phyloP scores from a whole-genome alignment of 805 yeast genomes.

The Candida ponderosae region DNA sequence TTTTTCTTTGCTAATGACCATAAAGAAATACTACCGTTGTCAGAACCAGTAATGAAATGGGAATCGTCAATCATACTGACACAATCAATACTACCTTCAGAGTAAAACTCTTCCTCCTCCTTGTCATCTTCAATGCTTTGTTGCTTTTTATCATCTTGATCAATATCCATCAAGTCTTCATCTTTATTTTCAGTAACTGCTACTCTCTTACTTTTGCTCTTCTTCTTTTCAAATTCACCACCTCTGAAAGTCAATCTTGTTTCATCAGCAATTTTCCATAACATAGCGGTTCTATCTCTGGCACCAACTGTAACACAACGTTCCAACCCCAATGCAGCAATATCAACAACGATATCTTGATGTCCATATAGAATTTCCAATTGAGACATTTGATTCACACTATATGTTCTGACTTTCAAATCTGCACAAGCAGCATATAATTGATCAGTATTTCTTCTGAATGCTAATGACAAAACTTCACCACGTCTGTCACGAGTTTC shows the following conservation, averaged over 20 bases:
- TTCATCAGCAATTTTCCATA: conserved; percentile 96
- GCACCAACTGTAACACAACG: conserved; percentile 95
- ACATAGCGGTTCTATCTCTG: conserved; percentile 89
- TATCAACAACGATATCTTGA: conserved; percentile 81
- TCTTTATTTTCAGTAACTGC: conserved; percentile 9
- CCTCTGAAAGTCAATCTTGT: conserved; percentile 90
- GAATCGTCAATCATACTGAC: conserved; percentile 89
- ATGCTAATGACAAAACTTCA: conserved; percentile 61
- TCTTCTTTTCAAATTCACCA: conserved; percentile 50
- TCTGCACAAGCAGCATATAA: conserved; percentile 91
- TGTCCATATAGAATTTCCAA: conserved; percentile 92
- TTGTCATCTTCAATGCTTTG: conserved; percentile 23
- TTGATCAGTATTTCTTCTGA: conserved; percentile 77
- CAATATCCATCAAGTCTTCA: conserved; percentile 22
- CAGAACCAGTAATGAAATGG: conserved; percentile 91
- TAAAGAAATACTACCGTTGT: conserved; percentile 81
- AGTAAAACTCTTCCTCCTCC: conserved; percentile 33
- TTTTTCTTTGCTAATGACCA: conserved; percentile 92
- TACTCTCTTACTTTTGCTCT: conserved; percentile 21
- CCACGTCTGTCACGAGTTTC: conserved; percentile 70
- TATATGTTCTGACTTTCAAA: conserved; percentile 79
- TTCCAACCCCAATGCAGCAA: conserved; percentile 75
- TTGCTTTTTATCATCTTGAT: conserved; percentile 19
- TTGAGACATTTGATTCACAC: conserved; percentile 79
- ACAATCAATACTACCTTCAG: conserved; percentile 87